Evolutionary conservation across 2,329 filamentous ascomycete genomes (phyloP), one percentile per base, ranked within the genome.

Genomic region (Ceratocystis alfenasii): DNA sequence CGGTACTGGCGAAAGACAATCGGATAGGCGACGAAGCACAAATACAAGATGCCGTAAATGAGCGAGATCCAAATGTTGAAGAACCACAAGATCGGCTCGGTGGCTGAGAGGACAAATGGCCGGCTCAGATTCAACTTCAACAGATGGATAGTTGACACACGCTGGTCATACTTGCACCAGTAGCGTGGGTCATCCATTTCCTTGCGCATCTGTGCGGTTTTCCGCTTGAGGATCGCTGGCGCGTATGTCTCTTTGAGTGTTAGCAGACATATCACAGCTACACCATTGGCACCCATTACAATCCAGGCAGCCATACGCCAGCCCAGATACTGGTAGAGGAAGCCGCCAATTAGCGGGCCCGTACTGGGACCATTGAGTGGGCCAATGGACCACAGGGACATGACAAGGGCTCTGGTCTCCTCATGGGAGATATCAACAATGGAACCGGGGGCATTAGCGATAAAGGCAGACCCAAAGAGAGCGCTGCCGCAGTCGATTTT

Each of bases 271-370:
- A 81, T 68, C 66, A 86, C 81, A 0, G 83, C 84, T 0, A 81
- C 78, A 0, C 83, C 89, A 0, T 83, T 82, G 8, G 90, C 79
- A 63, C 95, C 92, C 71, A 93, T 76, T 7, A 87, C 82, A 22
- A 94, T 80, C 88, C 89, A 95, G 72, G 89, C 88, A 46, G 87
- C 87, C 90, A 90, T 96, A 36, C 91, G 78, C 92, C 92, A 96
- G 10, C 90, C 90, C 1, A 94, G 78, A 69, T 87, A 85, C 74
- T 91, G 80, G 69, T 72, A 77, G 20, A 76, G 72, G 70, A 95
- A 95, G 0, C 91, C 91, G 25, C 91, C 91, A 44, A 96, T 86
- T 0, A 71, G 64, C 25, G 70, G 70, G 1, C 69, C 70, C 1
- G 70, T 68, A 7, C 69, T 68, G 12, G 80, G 88, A 17, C 88